Conservation (phyloP, 257 asterid species). For the Ophiorrhiza pumila region DNA sequence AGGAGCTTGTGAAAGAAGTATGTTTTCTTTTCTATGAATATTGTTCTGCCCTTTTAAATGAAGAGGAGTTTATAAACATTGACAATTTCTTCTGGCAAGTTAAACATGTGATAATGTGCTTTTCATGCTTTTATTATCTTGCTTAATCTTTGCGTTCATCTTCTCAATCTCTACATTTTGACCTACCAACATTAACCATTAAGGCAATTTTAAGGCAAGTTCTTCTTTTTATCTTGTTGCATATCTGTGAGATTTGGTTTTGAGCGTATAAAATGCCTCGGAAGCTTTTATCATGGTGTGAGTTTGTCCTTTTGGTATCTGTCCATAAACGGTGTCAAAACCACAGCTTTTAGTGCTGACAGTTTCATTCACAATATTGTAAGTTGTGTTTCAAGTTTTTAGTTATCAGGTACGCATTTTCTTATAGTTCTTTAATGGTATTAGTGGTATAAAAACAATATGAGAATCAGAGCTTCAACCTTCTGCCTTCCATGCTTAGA, state of each 20-base stretch:
- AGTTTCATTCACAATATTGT: not conserved
- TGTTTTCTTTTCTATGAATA: constrained; percentile 6
- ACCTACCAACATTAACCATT: not conserved
- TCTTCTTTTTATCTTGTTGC: not conserved
- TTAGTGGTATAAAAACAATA: not conserved
- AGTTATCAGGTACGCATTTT: not conserved
- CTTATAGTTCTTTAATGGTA: not conserved
- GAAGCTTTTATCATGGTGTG: not conserved
- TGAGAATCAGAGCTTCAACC: not conserved
- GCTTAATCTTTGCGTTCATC: not conserved
- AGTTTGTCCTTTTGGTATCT: not conserved
- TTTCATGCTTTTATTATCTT: not conserved
- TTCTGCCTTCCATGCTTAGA: no score
- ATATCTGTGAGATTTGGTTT: not conserved
- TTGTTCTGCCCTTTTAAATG: not conserved
- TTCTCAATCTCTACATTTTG: not conserved
- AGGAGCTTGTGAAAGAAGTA: constrained; percentile 96
- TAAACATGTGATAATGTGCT: not conserved
- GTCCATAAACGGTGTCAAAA: not conserved
- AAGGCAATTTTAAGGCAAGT: not conserved
- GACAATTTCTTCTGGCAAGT: not conserved
- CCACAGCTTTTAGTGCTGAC: not conserved
- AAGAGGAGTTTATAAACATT: not conserved
- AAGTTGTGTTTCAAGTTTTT: not conserved
- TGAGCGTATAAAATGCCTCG: not conserved